Evolutionary conservation across 1,139 yeast species (phyloP).

Genomic region (Suhomyces bribrorum): DNA sequence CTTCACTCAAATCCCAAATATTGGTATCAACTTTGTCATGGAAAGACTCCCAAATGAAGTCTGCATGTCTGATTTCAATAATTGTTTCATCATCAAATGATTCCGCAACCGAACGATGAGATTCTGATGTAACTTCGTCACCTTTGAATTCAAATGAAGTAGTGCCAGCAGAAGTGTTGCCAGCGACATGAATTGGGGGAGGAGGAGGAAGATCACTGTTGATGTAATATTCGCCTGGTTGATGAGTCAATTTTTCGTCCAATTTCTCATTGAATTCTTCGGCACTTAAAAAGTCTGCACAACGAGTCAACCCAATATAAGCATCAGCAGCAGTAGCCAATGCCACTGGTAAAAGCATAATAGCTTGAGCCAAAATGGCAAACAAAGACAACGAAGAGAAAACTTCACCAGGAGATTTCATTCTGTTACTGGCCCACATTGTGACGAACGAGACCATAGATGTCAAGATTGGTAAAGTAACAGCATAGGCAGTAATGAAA

Average conservation of each 20-base stretch:
- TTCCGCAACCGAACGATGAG: background rate
- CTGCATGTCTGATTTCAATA: slow-evolving; percentile 32
- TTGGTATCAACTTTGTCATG: slow-evolving; percentile 30
- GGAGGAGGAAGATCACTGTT: background rate
- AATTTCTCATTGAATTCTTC: slow-evolving; percentile 35
- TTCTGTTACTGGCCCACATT: slow-evolving; percentile 41
- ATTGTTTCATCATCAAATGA: slow-evolving; percentile 11
- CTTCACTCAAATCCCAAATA: slow-evolving; percentile 29
- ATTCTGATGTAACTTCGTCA: slow-evolving; percentile 5
- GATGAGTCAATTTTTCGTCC: slow-evolving; percentile 18
- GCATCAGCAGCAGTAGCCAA: slow-evolving; percentile 58
- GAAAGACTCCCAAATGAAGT: slow-evolving; percentile 39
- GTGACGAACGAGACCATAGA: slow-evolving; percentile 35
- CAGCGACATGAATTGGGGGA: slow-evolving; percentile 5
- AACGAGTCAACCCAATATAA: slow-evolving; percentile 50
- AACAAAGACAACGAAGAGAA: slow-evolving; percentile 55
- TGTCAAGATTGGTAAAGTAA: slow-evolving; percentile 27
- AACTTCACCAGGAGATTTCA: slow-evolving; percentile 43
- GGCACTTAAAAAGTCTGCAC: slow-evolving; percentile 44
- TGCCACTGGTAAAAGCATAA: slow-evolving; percentile 56
- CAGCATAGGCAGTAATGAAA: slow-evolving; percentile 50
- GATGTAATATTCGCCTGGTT: background rate
- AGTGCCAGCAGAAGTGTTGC: slow-evolving; percentile 14
- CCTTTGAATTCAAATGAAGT: background rate
- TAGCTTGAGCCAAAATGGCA: slow-evolving; percentile 52